Evolutionary conservation across 2,329 filamentous ascomycete species (phyloP), one percentile per base, ranked within the genome.

Genomic region (Calonectria multiphialidica): DNA sequence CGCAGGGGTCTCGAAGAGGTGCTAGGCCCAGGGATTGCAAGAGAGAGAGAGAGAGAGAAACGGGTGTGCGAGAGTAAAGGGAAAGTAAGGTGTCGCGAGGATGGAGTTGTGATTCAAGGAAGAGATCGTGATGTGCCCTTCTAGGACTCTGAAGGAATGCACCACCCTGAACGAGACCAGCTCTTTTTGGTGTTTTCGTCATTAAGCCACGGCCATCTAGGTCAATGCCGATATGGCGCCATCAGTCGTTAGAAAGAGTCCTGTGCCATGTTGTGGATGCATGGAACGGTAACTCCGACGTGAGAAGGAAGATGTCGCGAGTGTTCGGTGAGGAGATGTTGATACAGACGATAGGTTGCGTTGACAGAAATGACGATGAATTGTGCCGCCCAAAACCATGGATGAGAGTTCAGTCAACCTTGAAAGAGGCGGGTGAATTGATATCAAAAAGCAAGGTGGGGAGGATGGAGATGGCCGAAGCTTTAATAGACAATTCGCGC

Each of bases 71-170:
- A 75, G 76, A 70, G 49, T 69, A 75, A 77, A 71, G 72, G 68
- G 72, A 74, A 68, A 75, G 72, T 67, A 74, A 75, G 67, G 74
- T 76, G 77, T 77, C 72, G 75, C 70, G 74, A 76, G 71, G 74
- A 74, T 72, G 63, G 74, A 77, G 79, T 77, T 78, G 79, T 76
- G 77, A 79, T 77, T 78, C 76, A 76, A 74, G 72, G 68, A 63
- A 77, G 76, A 75, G 77, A 74, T 75, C 78, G 75, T 64, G 77
- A 78, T 80, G 70, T 78, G 77, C 78, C 76, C 78, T 80, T 80
- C 78, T 74, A 71, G 77, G 74, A 66, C 76, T 72, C 70, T 74
- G 50, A 62, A 50, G 53, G 59, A 61, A 68, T 73, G 73, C 78
- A 71, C 73, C 74, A 61, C 73, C 72, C 73, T 72, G 70, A 73